Conservation (phyloP, 148 eudicot genomes). For the Dianthus caryophyllus region DNA sequence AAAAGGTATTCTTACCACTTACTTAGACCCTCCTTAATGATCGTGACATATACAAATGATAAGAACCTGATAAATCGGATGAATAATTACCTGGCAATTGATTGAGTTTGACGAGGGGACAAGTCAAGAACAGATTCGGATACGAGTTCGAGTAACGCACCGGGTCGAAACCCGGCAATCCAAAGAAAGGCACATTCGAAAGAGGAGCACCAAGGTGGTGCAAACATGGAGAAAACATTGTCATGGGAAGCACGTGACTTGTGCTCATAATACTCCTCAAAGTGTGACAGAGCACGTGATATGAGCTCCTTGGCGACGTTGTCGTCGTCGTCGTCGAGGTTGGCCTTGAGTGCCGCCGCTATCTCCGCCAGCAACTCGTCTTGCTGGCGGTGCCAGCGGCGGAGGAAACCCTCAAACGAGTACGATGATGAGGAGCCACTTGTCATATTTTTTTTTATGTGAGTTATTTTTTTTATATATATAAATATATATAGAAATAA, state of each 20-base stretch:
- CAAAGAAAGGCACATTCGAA: slow-evolving; percentile 42
- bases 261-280: slow-evolving; percentile 35
- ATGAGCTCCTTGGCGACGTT: slow-evolving; percentile 20
- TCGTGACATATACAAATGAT: too few species aligned
- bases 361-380: slow-evolving; percentile 32
- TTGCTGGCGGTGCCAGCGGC: slow-evolving; percentile 28
- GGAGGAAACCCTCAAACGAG: slow-evolving; percentile 31
- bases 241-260: slow-evolving; percentile 33
- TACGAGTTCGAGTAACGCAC: slow-evolving; percentile 27
- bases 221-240: slow-evolving; percentile 31
- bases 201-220: slow-evolving; percentile 45
- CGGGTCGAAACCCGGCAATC: slow-evolving; percentile 49
- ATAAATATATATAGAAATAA: too few species aligned
- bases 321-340: neutral
- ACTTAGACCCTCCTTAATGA: too few species aligned
- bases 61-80: too few species aligned
- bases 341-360: neutral
- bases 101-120: slow-evolving; percentile 24
- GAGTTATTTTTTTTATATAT: neutral
- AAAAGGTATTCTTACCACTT: too few species aligned
- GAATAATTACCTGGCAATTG: slow-evolving; percentile 21
- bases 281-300: slow-evolving; percentile 31
- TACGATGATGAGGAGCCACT: slow-evolving; percentile 12
- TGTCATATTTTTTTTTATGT: slow-evolving; percentile 10
- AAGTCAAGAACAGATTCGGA: slow-evolving; percentile 31